These are phyloP conservation scores for Solanum bulbocastanum DNA, from an alignment of 257 asterid genomes.

Conservation along the genomic window DNA sequence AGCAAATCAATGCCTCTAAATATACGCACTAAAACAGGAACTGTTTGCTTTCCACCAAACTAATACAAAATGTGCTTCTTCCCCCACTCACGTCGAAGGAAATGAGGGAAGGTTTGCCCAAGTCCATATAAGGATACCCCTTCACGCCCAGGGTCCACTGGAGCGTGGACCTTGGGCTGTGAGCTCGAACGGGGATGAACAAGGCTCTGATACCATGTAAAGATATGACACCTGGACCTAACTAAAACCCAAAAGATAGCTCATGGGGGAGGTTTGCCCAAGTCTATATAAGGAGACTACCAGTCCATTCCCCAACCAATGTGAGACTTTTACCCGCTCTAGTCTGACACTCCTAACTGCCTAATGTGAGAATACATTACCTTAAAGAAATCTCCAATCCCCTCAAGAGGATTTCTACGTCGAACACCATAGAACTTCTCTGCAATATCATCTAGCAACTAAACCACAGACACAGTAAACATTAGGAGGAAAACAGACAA, in stretches of 20 bases:
- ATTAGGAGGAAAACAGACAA: neutral
- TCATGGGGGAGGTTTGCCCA: neutral
- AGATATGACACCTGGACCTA: too few species aligned
- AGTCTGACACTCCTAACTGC: neutral
- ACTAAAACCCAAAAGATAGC: neutral
- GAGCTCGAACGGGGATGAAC: too few species aligned
- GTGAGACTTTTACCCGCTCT: neutral
- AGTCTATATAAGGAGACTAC: neutral
- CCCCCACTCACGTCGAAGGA: neutral
- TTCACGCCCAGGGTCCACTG: too few species aligned
- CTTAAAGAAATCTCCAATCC: constrained; percentile 69
- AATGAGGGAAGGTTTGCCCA: neutral
- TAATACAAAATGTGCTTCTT: neutral
- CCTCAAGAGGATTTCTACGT: constrained; percentile 69
- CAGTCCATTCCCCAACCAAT: rapidly evolving
- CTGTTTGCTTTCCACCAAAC: neutral
- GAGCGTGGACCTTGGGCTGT: too few species aligned
- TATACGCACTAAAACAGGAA: neutral
- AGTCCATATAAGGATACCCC: too few species aligned
- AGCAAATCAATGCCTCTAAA: neutral
- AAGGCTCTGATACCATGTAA: too few species aligned
- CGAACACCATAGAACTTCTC: constrained; percentile 78
- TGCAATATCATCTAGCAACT: constrained; percentile 82
- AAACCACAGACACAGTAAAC: constrained; percentile 6
- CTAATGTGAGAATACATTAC: neutral